Evolutionary conservation across 805 yeast genomes (phyloP), one percentile per base, ranked within the genome.

Genomic region (Candida pini): DNA sequence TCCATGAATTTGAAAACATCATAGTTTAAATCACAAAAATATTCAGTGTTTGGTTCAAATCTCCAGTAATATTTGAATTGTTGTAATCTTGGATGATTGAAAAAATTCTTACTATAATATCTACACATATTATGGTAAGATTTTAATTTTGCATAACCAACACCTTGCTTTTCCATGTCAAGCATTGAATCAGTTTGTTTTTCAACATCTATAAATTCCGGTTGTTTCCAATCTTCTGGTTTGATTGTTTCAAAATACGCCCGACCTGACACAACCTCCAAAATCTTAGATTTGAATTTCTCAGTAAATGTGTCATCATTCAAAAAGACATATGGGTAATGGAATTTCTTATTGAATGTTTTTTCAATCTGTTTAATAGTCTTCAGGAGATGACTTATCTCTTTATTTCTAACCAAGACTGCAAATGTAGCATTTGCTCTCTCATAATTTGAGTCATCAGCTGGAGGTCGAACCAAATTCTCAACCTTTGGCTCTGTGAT

Each of bases 121-220:
- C 95, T 69, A 54, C 95, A 85, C 95, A 85, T 85, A 49, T 82
- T 80, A 49, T 83, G 94, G 48, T 85, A 85, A 0, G 88, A 78
- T 15, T 53, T 56, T 56, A 62, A 64, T 15, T 64, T 64, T 2
- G 88, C 85, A 52, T 82, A 81, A 4, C 78, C 81, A 51, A 69
- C 64, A 10, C 63, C 69, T 38, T 58, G 50, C 1, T 34, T 18
- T 4, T 39, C 49, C 44, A 74, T 39, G 6, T 41, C 31, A 10
- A 61, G 48, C 68, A 69, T 64, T 7, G 60, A 63, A 19, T 48
- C 37, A 3, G 30, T 31, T 44, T 68, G 69, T 31, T 44, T 53
- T 5, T 41, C 45, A 2, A n/a, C 12, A 42, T 72, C 73, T 12
- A 74, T 66, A 34, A 39, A 41, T 0, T 37, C 42, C 0, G 81